Conservation (phyloP, 1,139 yeast genomes). For the Diutina catenulata region DNA sequence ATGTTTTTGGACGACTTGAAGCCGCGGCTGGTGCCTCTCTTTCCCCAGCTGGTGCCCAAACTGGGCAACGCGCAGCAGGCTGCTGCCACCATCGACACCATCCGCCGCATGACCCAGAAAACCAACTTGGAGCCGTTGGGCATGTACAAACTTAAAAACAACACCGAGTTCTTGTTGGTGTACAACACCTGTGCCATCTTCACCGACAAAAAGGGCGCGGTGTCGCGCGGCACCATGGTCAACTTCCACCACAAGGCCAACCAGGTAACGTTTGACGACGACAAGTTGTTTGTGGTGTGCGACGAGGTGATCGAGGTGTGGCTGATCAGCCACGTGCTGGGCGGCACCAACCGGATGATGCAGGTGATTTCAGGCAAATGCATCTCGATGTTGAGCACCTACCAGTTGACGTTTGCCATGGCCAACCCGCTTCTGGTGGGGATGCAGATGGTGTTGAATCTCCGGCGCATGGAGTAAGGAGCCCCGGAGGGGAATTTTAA, state of each 20-base stretch:
- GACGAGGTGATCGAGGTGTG: slow-evolving; percentile 66
- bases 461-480: slow-evolving; percentile 7
- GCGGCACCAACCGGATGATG: slow-evolving; percentile 40
- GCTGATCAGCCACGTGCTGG: slow-evolving; percentile 41
- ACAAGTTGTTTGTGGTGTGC: slow-evolving; percentile 50
- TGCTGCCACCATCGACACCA: slow-evolving; percentile 18
- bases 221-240: slow-evolving; percentile 44
- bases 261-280: slow-evolving; percentile 42
- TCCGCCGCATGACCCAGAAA: slow-evolving; percentile 14
- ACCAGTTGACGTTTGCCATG: slow-evolving; percentile 39
- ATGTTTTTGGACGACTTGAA: slow-evolving; percentile 48
- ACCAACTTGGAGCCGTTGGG: slow-evolving; percentile 43
- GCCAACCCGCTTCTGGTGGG: slow-evolving; percentile 64
- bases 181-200: slow-evolving; percentile 68
- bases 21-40: slow-evolving; percentile 44
- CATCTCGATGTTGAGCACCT: slow-evolving; percentile 33
- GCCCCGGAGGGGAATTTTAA: too few relatives aligned
- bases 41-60: slow-evolving; percentile 15
- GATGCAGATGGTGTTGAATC: slow-evolving; percentile 41
- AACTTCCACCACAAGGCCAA: slow-evolving; percentile 54
- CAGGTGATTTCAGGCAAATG: slow-evolving; percentile 72
- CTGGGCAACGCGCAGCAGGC: slow-evolving; percentile 5
- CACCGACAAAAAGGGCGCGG: slow-evolving; percentile 53
- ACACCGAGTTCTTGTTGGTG: slow-evolving; percentile 45
- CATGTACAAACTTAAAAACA: slow-evolving; percentile 45